Percentiles rank a stretch among this genome's conserved stretches.
These are phyloP conservation scores for Peronospora belbahrii DNA, from an alignment of 352 stramenopile species.

Conservation along the genomic window DNA sequence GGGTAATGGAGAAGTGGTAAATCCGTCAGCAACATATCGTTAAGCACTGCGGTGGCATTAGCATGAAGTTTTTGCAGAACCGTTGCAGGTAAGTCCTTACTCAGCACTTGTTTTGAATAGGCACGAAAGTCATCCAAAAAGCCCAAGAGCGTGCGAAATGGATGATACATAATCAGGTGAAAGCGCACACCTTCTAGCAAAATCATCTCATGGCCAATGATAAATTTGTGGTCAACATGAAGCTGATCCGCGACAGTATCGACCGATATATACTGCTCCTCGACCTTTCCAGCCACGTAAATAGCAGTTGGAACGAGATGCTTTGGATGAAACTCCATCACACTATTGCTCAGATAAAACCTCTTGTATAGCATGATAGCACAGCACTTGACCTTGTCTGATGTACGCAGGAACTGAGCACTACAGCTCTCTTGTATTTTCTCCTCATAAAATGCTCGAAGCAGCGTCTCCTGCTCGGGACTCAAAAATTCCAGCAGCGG, in stretches of 20 bases:
- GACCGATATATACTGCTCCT: conserved; percentile 87
- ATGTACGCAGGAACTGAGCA: conserved; percentile 73
- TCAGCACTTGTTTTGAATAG: conserved; percentile 50
- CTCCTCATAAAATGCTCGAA: conserved; percentile 70
- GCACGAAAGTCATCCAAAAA: conserved; percentile 82
- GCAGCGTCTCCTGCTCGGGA: conserved; percentile 49
- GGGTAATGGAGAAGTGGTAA: conserved; percentile 57
- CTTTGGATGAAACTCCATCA: conserved; percentile 87
- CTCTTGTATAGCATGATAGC: conserved; percentile 83
- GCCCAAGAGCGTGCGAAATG: conserved; percentile 68
- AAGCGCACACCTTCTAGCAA: conserved; percentile 83
- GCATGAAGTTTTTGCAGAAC: conserved; percentile 74
- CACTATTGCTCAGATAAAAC: conserved; percentile 85
- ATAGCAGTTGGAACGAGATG: conserved; percentile 79
- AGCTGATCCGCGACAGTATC: conserved; percentile 79
- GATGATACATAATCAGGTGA: conserved; percentile 87
- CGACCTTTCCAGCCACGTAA: conserved; percentile 84
- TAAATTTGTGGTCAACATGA: conserved; percentile 77
- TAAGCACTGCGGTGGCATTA: conserved; percentile 60
- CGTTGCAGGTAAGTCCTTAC: conserved; percentile 51
- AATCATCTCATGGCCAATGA: conserved; percentile 84
- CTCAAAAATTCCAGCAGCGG: conserved; percentile 54
- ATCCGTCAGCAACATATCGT: conserved; percentile 73
- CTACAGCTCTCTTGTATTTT: conserved; percentile 83
- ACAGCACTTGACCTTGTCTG: conserved; percentile 83